phyloP scores from a whole-genome alignment of 1,139 yeast species.

The Pichia sp. region DNA sequence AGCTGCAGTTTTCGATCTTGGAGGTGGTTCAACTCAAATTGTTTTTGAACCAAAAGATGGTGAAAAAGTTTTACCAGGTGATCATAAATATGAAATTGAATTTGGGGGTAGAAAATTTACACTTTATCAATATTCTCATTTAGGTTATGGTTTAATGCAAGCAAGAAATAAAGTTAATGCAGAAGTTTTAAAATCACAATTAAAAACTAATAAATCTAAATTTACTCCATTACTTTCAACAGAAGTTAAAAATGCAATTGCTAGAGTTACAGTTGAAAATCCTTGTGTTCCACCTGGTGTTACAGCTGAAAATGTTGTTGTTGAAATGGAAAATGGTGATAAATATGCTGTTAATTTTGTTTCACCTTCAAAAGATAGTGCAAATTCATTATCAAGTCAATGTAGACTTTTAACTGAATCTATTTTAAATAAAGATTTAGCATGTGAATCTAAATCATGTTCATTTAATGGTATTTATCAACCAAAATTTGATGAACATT shows the following conservation, averaged over 20 bases:
- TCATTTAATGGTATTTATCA: slow-evolving; percentile 96
- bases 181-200: slow-evolving; percentile 47
- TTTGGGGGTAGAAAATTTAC: slow-evolving; percentile 78
- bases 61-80: slow-evolving; percentile 72
- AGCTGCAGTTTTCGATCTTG: slow-evolving; percentile 95
- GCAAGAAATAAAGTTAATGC: slow-evolving; percentile 81
- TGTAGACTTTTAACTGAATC: slow-evolving; percentile 82
- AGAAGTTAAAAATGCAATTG: slow-evolving; percentile 37
- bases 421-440: slow-evolving; percentile 74
- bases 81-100: slow-evolving; percentile 71
- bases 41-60: slow-evolving; percentile 82
- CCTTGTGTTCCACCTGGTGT: slow-evolving; percentile 88
- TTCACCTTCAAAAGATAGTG: slow-evolving; percentile 49
- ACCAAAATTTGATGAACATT: slow-evolving; percentile 77
- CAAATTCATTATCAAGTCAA: slow-evolving; percentile 50
- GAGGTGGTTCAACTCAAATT: slow-evolving; percentile 98
- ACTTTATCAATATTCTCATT: slow-evolving; percentile 91
- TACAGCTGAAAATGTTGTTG: slow-evolving; percentile 44
- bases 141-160: slow-evolving; percentile 93
- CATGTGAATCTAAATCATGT: slow-evolving; percentile 74
- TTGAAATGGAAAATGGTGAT: slow-evolving; percentile 43
- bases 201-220: slow-evolving; percentile 28
- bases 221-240: slow-evolving; percentile 26
- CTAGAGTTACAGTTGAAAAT: slow-evolving; percentile 46
- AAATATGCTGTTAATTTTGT: slow-evolving; percentile 61